These are phyloP conservation scores for Backusella circina DNA, from an alignment of 192 early-diverging fungal species.

Conservation along the genomic window DNA sequence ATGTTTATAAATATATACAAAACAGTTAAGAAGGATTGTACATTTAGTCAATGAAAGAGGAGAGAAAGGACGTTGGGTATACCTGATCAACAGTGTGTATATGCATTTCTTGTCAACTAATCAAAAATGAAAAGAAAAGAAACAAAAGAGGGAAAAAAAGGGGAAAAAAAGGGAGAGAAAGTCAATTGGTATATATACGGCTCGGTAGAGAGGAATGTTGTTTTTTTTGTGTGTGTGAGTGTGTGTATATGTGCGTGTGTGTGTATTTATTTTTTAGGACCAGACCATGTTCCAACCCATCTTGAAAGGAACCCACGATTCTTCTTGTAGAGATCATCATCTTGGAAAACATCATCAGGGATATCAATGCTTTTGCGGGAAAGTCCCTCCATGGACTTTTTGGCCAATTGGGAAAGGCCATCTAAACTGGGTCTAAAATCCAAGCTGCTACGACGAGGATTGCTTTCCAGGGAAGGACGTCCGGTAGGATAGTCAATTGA, in stretches of 20 bases:
- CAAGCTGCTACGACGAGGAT: constrained; percentile 12
- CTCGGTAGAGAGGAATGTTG: neutral
- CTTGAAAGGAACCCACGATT: constrained; percentile 16
- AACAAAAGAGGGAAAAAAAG: neutral
- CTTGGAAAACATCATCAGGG: neutral
- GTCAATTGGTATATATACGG: constrained; percentile 3
- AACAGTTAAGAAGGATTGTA: neutral
- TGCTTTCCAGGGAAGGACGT: constrained; percentile 15
- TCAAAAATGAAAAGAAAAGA: neutral
- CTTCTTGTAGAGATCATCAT: neutral
- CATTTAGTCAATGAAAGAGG: constrained; percentile 1
- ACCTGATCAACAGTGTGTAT: constrained; percentile 6
- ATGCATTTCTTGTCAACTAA: neutral
- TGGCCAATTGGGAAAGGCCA: constrained; percentile 23
- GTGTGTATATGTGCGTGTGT: neutral
- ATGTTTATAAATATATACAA: constrained; percentile 3
- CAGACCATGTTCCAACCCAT: constrained; percentile 18
- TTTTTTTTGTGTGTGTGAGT: neutral
- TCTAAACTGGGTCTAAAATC: constrained; percentile 37
- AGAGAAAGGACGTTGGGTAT: neutral
- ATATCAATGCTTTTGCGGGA: constrained; percentile 21
- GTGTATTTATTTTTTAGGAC: neutral
- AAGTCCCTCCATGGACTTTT: constrained; percentile 29
- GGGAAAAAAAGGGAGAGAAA: neutral
- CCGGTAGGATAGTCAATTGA: constrained; percentile 13